Conservation (phyloP, 306 rosid genomes). For the Sindora glabra region DNA sequence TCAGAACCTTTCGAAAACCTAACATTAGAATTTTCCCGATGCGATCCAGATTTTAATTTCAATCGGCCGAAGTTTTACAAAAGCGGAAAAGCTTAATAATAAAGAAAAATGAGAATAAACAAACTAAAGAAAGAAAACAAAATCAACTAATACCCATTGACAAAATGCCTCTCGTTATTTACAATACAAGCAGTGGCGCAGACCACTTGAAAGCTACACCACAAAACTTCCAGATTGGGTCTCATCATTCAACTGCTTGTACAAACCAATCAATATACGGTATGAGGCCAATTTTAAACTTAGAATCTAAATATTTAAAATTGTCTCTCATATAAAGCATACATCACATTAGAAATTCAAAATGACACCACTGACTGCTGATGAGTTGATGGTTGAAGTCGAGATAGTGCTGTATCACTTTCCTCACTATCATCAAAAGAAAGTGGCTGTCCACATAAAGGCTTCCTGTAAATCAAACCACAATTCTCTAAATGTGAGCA, state of each 20-base stretch:
- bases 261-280: conserved; percentile 17
- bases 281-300: conserved; percentile 9
- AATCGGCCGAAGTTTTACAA: no score
- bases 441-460: conserved; percentile 40
- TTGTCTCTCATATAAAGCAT: conserved; percentile 5
- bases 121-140: background rate
- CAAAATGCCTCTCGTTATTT: background rate
- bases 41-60: no score
- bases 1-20: no score
- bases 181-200: conserved; percentile 13
- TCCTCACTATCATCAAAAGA: conserved; percentile 67
- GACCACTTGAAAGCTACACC: background rate
- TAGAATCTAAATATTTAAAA: conserved; percentile 1
- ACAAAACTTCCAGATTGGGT: conserved; percentile 7
- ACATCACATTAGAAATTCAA: conserved; percentile 23
- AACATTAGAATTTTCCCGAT: no score
- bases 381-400: conserved; percentile 48
- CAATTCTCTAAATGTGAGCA: no score
- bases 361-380: conserved; percentile 47
- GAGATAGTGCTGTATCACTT: conserved; percentile 49
- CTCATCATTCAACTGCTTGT: conserved; percentile 10
- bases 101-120: background rate
- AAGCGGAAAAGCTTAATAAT: no score
- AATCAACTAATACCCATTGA: background rate
- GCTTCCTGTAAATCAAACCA: conserved; percentile 57